A percentile compares a stretch with the other conserved stretches of the same genome.
These are phyloP conservation scores for Aspergillus neoniger DNA, from an alignment of 2,329 filamentous ascomycete genomes.

Conservation along the genomic window DNA sequence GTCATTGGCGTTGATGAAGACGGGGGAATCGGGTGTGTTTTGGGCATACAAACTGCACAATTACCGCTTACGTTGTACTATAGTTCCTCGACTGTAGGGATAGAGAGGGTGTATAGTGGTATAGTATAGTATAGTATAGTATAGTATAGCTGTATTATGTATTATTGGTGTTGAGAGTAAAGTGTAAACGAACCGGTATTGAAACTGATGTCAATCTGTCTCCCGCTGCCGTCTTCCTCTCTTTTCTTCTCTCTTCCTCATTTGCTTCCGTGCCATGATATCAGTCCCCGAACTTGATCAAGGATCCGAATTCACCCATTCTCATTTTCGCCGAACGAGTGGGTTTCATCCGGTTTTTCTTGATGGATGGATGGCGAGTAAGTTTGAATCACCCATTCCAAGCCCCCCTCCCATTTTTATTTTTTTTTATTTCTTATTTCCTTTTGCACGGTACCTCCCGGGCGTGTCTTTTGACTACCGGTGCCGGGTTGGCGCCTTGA, in stretches of 20 bases:
- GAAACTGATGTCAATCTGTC: not conserved
- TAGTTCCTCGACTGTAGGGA: too few relatives aligned
- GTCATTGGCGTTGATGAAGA: not conserved
- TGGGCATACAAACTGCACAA: too few relatives aligned
- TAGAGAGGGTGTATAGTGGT: too few relatives aligned
- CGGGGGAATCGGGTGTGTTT: not conserved
- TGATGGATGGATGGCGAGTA: not conserved
- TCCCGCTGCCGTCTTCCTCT: not conserved
- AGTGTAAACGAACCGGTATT: not conserved
- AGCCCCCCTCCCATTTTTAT: not conserved
- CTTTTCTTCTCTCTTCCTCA: not conserved
- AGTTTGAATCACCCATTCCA: not conserved
- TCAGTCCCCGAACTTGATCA: not conserved
- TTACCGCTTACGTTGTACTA: too few relatives aligned
- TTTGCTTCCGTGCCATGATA: not conserved
- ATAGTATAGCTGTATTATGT: too few relatives aligned
- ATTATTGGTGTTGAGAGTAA: too few relatives aligned
- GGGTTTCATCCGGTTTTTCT: not conserved
- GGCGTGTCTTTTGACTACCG: conserved; percentile 2
- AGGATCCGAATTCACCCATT: not conserved
- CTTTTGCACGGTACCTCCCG: not conserved
- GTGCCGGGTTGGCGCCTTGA: conserved; percentile 13
- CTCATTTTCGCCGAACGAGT: not conserved
- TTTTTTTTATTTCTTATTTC: too few relatives aligned
- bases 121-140: too few relatives aligned